Percentiles rank a stretch among this genome's conserved stretches.
Conservation (phyloP, 2,329 filamentous ascomycete species). For the Fusarium pseudocircinatum region DNA sequence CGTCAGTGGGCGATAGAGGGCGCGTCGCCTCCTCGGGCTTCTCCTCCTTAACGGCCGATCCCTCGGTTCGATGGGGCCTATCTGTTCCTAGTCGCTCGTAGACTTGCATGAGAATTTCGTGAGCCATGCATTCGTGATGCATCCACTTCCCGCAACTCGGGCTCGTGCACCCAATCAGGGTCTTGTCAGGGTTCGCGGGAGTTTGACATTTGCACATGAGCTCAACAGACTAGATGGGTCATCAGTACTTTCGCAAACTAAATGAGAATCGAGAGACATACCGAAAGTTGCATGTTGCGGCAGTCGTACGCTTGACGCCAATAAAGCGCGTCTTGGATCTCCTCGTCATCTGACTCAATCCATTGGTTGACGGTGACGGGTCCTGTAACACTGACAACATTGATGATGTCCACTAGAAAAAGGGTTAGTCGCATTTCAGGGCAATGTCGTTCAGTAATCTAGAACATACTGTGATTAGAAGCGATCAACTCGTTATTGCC, state of each 20-base stretch:
- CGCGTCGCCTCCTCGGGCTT: constrained; percentile 48
- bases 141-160: constrained; percentile 68
- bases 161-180: constrained; percentile 66
- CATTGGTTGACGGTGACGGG: constrained; percentile 71
- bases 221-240: constrained; percentile 59
- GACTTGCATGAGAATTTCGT: constrained; percentile 62
- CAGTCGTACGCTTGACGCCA: constrained; percentile 73
- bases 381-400: constrained; percentile 74
- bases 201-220: constrained; percentile 67
- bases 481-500: constrained; percentile 74
- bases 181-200: constrained; percentile 70
- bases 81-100: constrained; percentile 61
- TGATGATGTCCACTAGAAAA: constrained; percentile 74
- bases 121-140: constrained; percentile 69
- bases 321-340: constrained; percentile 67
- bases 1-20: constrained; percentile 63
- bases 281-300: constrained; percentile 65
- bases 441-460: neutral
- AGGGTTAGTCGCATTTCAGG: constrained; percentile 18
- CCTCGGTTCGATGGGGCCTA: constrained; percentile 57
- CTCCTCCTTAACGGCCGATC: constrained; percentile 53
- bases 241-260: constrained; percentile 34
- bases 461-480: constrained; percentile 72
- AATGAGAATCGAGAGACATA: constrained; percentile 50
- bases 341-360: constrained; percentile 74